phyloP scores from a whole-genome alignment of 2,329 filamentous ascomycete species.

The Sarocladium kiliense region DNA sequence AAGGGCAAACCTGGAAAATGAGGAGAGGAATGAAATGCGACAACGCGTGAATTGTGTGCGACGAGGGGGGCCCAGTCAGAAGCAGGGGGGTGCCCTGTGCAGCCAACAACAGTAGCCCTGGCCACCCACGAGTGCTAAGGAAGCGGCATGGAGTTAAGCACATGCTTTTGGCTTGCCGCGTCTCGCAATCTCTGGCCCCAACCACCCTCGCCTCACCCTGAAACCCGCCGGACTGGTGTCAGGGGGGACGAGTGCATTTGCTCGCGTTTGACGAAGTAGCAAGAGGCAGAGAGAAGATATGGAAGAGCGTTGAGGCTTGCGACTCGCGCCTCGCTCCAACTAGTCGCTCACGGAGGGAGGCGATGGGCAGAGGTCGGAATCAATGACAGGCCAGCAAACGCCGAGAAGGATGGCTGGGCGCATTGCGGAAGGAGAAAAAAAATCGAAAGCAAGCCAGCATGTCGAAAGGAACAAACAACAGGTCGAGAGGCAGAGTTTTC shows the following conservation, averaged over 20 bases:
- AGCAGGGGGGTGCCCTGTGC: neutral
- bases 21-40: slow-evolving; percentile 1
- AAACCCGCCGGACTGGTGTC: neutral
- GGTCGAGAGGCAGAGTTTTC: slow-evolving; percentile 5
- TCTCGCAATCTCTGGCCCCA: slow-evolving; percentile 1
- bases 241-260: neutral
- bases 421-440: neutral
- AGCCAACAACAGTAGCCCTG: neutral
- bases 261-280: neutral
- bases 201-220: slow-evolving; percentile 1
- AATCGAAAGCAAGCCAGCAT: neutral
- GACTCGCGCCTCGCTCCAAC: neutral
- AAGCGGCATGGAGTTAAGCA: neutral
- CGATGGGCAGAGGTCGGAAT: neutral
- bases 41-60: neutral
- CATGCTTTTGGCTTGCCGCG: slow-evolving; percentile 1
- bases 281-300: neutral
- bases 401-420: neutral
- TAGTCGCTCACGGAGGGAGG: neutral
- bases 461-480: neutral
- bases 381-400: neutral
- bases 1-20: slow-evolving; percentile 8
- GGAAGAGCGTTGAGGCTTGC: neutral
- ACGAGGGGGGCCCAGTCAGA: neutral
- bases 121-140: neutral